Base-by-base conservation (phyloP, 495 filamentous ascomycete genomes). In the Lophiostoma macrostomum region DNA sequence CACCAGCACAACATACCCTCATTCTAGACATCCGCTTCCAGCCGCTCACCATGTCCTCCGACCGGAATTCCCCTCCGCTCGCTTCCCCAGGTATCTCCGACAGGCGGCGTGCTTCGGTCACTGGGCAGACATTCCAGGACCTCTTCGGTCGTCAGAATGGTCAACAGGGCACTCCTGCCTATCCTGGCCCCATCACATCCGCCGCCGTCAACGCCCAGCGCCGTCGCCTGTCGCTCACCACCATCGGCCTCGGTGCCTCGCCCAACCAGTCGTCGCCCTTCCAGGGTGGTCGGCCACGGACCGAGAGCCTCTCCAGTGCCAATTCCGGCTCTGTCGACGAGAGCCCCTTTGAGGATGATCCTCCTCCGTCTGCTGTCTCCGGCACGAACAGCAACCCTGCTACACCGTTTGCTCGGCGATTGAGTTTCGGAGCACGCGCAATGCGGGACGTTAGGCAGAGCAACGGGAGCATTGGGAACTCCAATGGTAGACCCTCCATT, bases 381-480 rank as follows among this genome's bases (percentile, higher is more conserved):
- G 29, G 25, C 37, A 22, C 57, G 46, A 22, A 36, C 22, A 42
- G 58, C 36, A 56, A 49, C 6, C 80, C 87, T 27, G 79, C 70
- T 38, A 86, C 86, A 4, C 88, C 89, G 13, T 94, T 95, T 66
- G 80, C 81, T 8, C 82, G 93, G 41, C 84, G 93, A 18, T 81
- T 95, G 74, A 96, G 91, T 65, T 93, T 95, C 67, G 91, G 93
- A 46, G 90, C 88, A 22, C 82, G 88, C 64, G 89, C 93, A 29
- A 73, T 95, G 63, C 80, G 87, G 45, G 85, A 88, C 58, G 77
- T 79, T 35, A 79, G 80, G 29, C 71, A 73, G 32, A 67, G 61
- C 55, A 60, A 63, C 44, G 63, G 63, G 24, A 55, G 47, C 43
- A 53, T 51, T 63, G 65, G 64, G 47, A 70, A 66, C 60, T 41